phyloP scores from a whole-genome alignment of 2,329 filamentous ascomycete genomes.

The Xylariales sp. region DNA sequence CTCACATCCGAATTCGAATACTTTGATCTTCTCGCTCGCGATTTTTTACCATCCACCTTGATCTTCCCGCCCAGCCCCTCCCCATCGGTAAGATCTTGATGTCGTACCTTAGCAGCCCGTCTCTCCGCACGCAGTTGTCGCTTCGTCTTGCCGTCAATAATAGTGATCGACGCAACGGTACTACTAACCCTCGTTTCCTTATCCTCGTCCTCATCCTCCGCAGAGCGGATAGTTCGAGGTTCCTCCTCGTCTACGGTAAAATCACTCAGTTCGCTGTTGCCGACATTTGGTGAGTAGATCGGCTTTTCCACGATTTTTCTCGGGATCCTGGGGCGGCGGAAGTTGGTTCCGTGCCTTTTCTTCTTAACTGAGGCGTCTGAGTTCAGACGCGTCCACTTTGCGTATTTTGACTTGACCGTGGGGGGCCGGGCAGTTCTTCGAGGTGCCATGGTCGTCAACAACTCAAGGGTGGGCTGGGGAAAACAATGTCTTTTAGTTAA shows the following conservation, averaged over 20 bases:
- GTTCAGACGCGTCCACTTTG: constrained; percentile 14
- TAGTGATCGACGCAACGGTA: background rate
- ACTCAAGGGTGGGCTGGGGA: background rate
- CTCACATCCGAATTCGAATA: background rate
- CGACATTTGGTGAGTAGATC: constrained; percentile 22
- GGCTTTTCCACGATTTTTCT: background rate
- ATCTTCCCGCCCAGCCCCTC: background rate
- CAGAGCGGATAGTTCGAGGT: background rate
- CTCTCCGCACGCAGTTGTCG: constrained; percentile 19
- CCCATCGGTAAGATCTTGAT: background rate
- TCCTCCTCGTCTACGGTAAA: constrained; percentile 8
- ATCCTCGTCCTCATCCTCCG: background rate
- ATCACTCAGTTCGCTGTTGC: constrained; percentile 25
- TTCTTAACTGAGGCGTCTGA: background rate
- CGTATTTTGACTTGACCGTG: background rate
- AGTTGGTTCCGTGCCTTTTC: background rate
- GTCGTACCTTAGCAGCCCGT: constrained; percentile 4
- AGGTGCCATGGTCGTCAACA: constrained; percentile 21
- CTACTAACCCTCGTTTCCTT: too few species aligned
- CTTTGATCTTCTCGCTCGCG: background rate
- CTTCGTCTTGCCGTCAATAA: background rate
- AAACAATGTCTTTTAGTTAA: background rate
- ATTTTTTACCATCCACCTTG: background rate
- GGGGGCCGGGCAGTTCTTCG: constrained; percentile 1
- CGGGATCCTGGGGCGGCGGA: too few species aligned